Percentiles rank a stretch among this genome's conserved stretches.
Evolutionary conservation across 768 basidiomycete species (phyloP).

Genomic region (Russula olivacea): DNA sequence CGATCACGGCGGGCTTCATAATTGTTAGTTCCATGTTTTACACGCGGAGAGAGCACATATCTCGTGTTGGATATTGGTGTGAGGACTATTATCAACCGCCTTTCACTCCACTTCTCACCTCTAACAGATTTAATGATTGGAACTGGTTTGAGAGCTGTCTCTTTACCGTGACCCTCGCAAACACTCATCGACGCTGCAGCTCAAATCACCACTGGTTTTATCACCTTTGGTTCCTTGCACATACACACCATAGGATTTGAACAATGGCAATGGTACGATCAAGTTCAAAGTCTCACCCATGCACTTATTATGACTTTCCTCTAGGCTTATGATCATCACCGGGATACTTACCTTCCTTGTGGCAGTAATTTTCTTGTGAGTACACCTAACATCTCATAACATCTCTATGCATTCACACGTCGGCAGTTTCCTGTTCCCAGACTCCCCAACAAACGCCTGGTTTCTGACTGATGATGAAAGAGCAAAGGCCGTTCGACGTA

Average conservation of each 20-base stretch:
- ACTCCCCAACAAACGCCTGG: slow-evolving; percentile 69
- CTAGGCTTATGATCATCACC: slow-evolving; percentile 68
- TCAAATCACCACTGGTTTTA: slow-evolving; percentile 64
- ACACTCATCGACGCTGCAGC: slow-evolving; percentile 35
- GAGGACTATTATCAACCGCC: slow-evolving; percentile 29
- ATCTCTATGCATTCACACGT: neutral
- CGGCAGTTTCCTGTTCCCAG: slow-evolving; percentile 59
- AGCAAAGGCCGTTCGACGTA: slow-evolving; percentile 52
- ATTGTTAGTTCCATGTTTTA: slow-evolving; percentile 78
- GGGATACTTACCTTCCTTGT: slow-evolving; percentile 51
- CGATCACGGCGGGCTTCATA: slow-evolving; percentile 69
- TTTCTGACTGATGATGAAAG: slow-evolving; percentile 66
- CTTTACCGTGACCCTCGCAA: neutral
- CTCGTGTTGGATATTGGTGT: slow-evolving; percentile 75
- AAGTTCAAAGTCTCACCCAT: neutral
- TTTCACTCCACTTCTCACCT: neutral
- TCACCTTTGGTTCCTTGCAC: slow-evolving; percentile 60
- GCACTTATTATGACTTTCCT: neutral
- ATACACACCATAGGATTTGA: slow-evolving; percentile 51
- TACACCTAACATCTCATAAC: neutral
- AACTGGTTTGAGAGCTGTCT: slow-evolving; percentile 39
- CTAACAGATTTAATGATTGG: slow-evolving; percentile 65
- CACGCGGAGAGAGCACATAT: slow-evolving; percentile 61
- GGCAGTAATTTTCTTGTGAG: slow-evolving; percentile 51
- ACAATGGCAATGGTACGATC: slow-evolving; percentile 64